Evolutionary conservation across 2,329 filamentous ascomycete genomes (phyloP), one percentile per base, ranked within the genome.

Genomic region (Phoma herbarum): DNA sequence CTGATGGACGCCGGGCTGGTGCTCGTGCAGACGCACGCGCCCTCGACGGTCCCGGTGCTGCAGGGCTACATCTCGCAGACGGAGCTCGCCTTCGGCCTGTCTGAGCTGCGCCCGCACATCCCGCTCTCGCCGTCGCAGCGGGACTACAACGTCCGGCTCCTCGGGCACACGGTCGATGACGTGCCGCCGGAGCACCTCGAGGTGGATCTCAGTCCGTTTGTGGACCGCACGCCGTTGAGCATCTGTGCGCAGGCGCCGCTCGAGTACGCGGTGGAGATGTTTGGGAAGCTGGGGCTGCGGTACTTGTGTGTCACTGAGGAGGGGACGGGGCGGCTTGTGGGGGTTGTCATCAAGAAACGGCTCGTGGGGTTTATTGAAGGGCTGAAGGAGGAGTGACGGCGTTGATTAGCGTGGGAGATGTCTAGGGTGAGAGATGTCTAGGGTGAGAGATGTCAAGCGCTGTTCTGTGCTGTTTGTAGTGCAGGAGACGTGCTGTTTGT

Each of bases 181-280:
- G 73, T 60, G 35, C 79, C 35, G 35, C 35, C n/a, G 6, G 35
- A 39, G 2, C 35, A 39, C 20, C 9, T 39, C 2, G 35, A 39
- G 25, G 71, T 83, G 16, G 80, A 83, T 45, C 64, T 87, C 12
- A 74, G 77, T 0, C 76, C 75, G 1, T 84, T 86, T 62, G 79
- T 87, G 1, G 85, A 87, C 66, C 76, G 80, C 1, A 86, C 83
- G 16, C 84, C 84, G 1, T 60, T 87, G 56, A 81, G 74, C 1
- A 70, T 87, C 6, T 82, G 78, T 53, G 79, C 77, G 1, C 79
- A 79, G 43, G 83, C 85, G 42, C 85, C 85, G 10, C 77, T 87
- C 65, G 85, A 88, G 69, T 85, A 85, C 69, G 83, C 80, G 0
- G 82, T 86, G 1, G 85, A 87, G 71, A 83, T 87, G 80, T 86